phyloP scores from a whole-genome alignment of 208 protist species.

The Jaenimonas drosophilae region DNA sequence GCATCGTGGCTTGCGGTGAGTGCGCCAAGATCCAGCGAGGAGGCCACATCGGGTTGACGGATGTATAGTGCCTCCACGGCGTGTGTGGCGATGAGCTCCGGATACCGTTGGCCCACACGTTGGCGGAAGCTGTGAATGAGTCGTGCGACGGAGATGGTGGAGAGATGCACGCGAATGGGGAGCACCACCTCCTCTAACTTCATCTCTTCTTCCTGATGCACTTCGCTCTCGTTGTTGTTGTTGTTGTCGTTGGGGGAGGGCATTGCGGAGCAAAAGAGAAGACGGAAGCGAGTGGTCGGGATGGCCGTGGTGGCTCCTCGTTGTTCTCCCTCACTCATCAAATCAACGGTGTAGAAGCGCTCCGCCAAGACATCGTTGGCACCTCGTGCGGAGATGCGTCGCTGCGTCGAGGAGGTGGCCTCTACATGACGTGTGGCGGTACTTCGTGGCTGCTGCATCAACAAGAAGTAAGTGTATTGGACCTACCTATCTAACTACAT shows the following conservation, averaged over 20 bases:
- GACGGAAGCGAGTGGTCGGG: not conserved
- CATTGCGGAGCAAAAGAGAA: not conserved
- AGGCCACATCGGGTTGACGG: not conserved
- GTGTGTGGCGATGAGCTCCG: not conserved
- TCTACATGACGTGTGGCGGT: no score
- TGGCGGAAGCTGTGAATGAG: slow-evolving; percentile 1
- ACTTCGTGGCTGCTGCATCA: no score
- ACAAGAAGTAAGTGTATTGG: no score
- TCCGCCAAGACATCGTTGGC: no score
- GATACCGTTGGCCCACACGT: slow-evolving; percentile 1
- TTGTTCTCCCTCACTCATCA: no score
- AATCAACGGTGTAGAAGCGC: no score
- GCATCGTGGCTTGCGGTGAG: not conserved
- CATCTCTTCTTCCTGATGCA: no score
- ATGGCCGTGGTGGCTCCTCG: no score
- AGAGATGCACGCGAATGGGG: slow-evolving; percentile 1
- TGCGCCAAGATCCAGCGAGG: not conserved
- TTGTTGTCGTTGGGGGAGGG: not conserved
- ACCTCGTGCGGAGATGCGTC: no score
- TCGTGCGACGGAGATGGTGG: not conserved
- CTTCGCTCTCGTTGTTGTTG: not conserved
- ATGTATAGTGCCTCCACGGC: not conserved
- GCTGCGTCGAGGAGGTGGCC: no score
- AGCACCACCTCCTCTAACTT: slow-evolving; percentile 6
- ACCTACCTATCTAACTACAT: no score